These are phyloP conservation scores for Paraphaeosphaeria minitans DNA, from an alignment of 2,329 filamentous ascomycete genomes.

Conservation along the genomic window DNA sequence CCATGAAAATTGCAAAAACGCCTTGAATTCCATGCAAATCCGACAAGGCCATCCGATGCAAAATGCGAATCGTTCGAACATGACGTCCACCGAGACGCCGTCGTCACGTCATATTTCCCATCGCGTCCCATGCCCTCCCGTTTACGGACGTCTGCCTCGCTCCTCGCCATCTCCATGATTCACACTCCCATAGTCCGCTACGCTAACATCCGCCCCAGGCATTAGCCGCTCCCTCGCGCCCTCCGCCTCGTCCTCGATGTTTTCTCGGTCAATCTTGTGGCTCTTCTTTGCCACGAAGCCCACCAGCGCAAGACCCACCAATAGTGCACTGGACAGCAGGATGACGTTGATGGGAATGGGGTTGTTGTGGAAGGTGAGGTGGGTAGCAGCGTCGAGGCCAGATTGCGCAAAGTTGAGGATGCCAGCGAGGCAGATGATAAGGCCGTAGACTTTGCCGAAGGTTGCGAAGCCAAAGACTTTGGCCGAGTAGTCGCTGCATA, in stretches of 20 bases:
- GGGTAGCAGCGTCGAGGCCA: conserved; percentile 77
- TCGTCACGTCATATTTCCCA: background rate
- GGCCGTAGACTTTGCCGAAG: conserved; percentile 91
- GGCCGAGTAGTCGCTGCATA: conserved; percentile 72
- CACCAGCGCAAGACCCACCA: conserved; percentile 70
- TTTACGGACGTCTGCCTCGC: conserved; percentile 14
- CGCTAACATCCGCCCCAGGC: conserved; percentile 32
- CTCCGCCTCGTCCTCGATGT: conserved; percentile 44
- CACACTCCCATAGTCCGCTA: conserved; percentile 31
- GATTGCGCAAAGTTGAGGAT: conserved; percentile 84
- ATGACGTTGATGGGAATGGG: conserved; percentile 78
- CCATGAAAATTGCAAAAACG: background rate
- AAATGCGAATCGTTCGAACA: background rate
- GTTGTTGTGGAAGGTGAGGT: conserved; percentile 71
- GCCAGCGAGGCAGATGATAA: conserved; percentile 85
- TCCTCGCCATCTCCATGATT: conserved; percentile 18
- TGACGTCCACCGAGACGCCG: background rate
- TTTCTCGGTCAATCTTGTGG: conserved; percentile 46
- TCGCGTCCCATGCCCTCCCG: background rate
- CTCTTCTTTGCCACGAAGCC: conserved; percentile 65
- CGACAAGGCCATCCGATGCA: background rate
- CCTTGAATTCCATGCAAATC: background rate
- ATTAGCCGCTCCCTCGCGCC: conserved; percentile 43
- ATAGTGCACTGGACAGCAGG: conserved; percentile 64
- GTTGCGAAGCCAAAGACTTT: conserved; percentile 92